Evolutionary conservation across 495 filamentous ascomycete species (phyloP).

Genomic region (Aspergillus heteromorphus): DNA sequence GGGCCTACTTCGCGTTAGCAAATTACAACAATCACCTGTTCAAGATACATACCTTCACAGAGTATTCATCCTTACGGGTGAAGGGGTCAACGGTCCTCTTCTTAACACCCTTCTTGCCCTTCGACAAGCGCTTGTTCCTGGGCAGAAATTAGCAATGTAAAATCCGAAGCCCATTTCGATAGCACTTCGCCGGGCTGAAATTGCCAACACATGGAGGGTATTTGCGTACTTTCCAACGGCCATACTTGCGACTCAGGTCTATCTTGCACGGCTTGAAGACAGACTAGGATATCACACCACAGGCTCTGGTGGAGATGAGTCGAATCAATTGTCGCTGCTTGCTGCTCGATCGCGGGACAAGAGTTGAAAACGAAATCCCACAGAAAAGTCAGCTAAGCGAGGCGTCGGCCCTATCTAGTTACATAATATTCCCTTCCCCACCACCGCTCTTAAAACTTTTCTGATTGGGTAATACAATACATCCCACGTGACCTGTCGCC

Average conservation of each 20-base stretch:
- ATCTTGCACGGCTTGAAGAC: conserved; percentile 38
- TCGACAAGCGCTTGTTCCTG: conserved; percentile 99
- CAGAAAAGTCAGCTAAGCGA: conserved; percentile 50
- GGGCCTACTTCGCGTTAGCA: conserved; percentile 57
- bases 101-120: conserved; percentile 99
- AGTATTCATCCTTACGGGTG: conserved; percentile 97
- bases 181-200: background rate
- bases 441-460: background rate
- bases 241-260: conserved; percentile 64
- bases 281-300: conserved; percentile 41
- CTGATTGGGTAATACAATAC: conserved; percentile 1
- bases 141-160: conserved; percentile 19
- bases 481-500: conserved; percentile 2
- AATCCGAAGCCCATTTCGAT: background rate
- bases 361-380: conserved; percentile 41
- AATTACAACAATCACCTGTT: background rate
- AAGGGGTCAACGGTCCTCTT: conserved; percentile 98
- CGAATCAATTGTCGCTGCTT: conserved; percentile 30
- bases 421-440: conserved; percentile 27
- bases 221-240: conserved; percentile 85
- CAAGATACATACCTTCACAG: conserved; percentile 69
- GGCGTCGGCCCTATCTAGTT: conserved; percentile 33
- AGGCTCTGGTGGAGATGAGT: conserved; percentile 34
- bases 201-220: background rate
- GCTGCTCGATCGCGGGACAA: conserved; percentile 31